Base-by-base conservation (phyloP, 352 stramenopile genomes). In the Globisporangium barbulae region DNA sequence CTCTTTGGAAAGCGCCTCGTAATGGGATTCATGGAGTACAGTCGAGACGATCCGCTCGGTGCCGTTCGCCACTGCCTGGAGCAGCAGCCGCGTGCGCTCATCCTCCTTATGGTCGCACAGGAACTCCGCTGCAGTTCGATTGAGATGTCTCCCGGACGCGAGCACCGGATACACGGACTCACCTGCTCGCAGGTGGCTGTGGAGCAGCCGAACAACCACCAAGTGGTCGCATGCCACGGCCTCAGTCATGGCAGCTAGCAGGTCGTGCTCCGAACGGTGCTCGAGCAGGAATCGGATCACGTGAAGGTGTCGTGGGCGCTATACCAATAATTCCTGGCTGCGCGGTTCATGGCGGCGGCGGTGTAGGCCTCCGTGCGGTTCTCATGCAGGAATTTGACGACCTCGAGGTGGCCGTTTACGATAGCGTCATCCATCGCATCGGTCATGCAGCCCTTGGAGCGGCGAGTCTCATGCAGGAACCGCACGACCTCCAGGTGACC, bases 311-410 rank as follows among this genome's bases (percentile, higher is more conserved):
- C 25, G 25, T 28, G 25, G 25, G 25, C 25, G 25, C 25, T 28
- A 28, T 28, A 28, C 25, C 25, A 2, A 28, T 28, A 28, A 28
- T 28, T 28, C 25, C 25, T 28, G 25, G 64, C 64, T 4, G 64
- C 64, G 42, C 64, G 41, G 35, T 70, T 60, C 64, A 70, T 70
- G 19, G 64, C 64, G 17, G 53, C 45, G 17, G 5, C 22, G 3
- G 57, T 66, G 49, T 37, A 65, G 1, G 37, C 33, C 39, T 56
- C 37, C 4, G 42, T 17, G 9, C 59, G 59, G 9, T 37, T 42
- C 7, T 53, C 59, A 30, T 65, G 59, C 15, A 65, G 35, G n/a
- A 59, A 65, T 25, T 33, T 28, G 13, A 65, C 47, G 35, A 65
- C 22, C 19, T 48, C 35, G 22, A 65, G 19, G 25, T 65, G 48